A percentile compares a stretch with the other conserved stretches of the same genome.
phyloP scores from a whole-genome alignment of 495 filamentous ascomycete species.

The Podospora pseudoanserina region DNA sequence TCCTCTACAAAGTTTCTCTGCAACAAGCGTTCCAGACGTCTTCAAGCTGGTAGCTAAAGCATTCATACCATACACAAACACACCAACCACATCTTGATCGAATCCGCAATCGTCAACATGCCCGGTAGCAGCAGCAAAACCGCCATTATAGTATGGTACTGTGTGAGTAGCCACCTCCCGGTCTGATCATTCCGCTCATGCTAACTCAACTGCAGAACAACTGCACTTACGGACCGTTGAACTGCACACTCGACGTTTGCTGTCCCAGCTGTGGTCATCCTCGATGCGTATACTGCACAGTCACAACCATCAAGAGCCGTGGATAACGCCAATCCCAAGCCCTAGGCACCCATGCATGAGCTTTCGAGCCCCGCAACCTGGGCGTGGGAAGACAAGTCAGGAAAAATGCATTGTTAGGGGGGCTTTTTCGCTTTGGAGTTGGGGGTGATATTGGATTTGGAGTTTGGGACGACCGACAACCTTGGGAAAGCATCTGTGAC shows the following conservation, averaged over 20 bases:
- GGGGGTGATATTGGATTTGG: not conserved
- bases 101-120: not conserved
- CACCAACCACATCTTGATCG: not conserved
- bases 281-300: constrained; percentile 5
- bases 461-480: not conserved
- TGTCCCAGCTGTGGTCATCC: constrained; percentile 2
- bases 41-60: not conserved
- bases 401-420: not conserved
- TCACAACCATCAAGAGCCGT: not conserved
- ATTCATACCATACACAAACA: not conserved
- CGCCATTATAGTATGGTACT: constrained; percentile 10
- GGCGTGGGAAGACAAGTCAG: too few species aligned
- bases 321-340: too few species aligned
- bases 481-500: not conserved
- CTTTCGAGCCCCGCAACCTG: not conserved
- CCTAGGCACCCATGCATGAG: too few species aligned
- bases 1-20: not conserved
- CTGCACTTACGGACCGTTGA: constrained; percentile 13
- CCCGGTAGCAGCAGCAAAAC: not conserved
- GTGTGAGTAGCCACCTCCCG: constrained; percentile 2
- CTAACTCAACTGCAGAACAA: not conserved
- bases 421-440: too few species aligned
- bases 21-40: not conserved
- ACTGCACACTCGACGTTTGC: not conserved
- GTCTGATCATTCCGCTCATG: not conserved